Evolutionary conservation across 208 protist species (phyloP), one percentile per base, ranked within the genome.

Genomic region (Trypanosoma avium): DNA sequence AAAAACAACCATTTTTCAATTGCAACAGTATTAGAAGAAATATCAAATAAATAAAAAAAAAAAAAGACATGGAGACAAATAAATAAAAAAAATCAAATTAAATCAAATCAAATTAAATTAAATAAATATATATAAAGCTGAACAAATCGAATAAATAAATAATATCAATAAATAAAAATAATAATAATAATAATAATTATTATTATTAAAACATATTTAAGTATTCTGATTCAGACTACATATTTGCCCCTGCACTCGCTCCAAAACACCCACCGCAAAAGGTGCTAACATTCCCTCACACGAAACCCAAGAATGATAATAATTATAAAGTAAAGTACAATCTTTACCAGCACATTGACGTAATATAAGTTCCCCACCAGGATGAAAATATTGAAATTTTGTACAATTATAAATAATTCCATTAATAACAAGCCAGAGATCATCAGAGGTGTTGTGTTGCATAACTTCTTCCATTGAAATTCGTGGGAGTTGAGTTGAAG

Each of bases 371-470:
- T 69, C 81, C 0, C 86, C 86, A 9, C 82, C 86, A 0, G 87
- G 87, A 73, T 95, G 90, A 35, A 78, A 92, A 30, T 68, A 70
- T 26, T 77, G 70, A 61, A 92, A 94, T 43, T 62, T 42, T 0
- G 86, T 93, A 58, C 75, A 79, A 68, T 94, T 85, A 72, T 93
- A 94, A 7, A 92, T 88, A 1, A 91, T 75, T 21, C 73, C 75
- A 10, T 69, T 59, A 4, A 94, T 61, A 22, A 96, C 83, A 29
- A 93, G 73, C 88, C 88, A 96, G 33, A 91, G 33, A 53, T 90
- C 84, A 47, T 83, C 82, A 21, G 54, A 26, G 0, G 65, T 81
- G 63, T 73, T 80, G 73, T 94, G 90, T 32, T 40, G 26, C 13
- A 59, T 59, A 6, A 94, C 74, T 33, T 93, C 90, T 12, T 65